phyloP scores from a whole-genome alignment of 345 rosid species.

The Litchi chinensis region DNA sequence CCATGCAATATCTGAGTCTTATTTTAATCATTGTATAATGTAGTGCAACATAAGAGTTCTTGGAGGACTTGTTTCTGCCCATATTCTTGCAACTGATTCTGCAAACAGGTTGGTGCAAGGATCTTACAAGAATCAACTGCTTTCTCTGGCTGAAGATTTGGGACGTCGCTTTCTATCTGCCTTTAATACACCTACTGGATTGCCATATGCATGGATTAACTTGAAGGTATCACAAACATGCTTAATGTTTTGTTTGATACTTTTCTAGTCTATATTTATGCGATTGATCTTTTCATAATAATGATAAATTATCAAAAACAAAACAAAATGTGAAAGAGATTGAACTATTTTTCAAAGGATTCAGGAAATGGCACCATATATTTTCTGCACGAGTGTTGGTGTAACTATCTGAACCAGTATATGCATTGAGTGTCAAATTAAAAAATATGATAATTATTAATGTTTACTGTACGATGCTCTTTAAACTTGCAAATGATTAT shows the following conservation, averaged over 20 bases:
- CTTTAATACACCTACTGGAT: conserved; percentile 83
- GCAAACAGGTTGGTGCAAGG: conserved; percentile 74
- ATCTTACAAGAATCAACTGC: conserved; percentile 77
- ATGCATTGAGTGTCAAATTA: background rate
- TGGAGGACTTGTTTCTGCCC: conserved; percentile 99
- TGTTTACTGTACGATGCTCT: background rate
- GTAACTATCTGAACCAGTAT: background rate
- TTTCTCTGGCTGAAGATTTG: conserved; percentile 76
- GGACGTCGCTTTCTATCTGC: conserved; percentile 88
- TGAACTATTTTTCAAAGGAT: background rate
- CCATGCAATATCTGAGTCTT: background rate
- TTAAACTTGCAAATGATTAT: background rate
- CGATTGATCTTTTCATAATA: background rate
- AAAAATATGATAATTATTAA: background rate
- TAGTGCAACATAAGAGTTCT: conserved; percentile 99
- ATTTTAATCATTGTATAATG: background rate
- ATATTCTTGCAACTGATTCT: conserved; percentile 94
- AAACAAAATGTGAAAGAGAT: background rate
- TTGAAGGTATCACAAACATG: conserved; percentile 60
- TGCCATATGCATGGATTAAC: conserved; percentile 97
- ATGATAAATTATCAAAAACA: background rate
- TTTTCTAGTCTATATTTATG: background rate
- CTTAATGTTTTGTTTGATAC: background rate
- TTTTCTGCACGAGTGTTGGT: background rate
- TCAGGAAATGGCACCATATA: background rate